These are phyloP conservation scores for Talaromyces borbonicus DNA, from an alignment of 495 filamentous ascomycete species.

Conservation along the genomic window DNA sequence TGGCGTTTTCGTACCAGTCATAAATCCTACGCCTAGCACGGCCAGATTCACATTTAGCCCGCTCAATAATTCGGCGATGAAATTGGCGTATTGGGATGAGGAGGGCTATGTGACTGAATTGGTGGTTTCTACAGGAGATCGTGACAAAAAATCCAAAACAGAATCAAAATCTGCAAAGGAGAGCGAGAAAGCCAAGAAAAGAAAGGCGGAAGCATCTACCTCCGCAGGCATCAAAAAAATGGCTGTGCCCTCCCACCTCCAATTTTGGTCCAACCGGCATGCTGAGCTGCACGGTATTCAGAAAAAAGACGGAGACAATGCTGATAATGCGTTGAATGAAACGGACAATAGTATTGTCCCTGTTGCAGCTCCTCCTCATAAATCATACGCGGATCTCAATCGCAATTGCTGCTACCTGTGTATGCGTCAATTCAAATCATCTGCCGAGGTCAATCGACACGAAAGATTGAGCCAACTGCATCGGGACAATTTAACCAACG, in stretches of 20 bases:
- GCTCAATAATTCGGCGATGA: slow-evolving; percentile 56
- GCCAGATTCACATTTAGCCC: slow-evolving; percentile 63
- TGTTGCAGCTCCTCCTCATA: slow-evolving; percentile 22
- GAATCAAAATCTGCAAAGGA: slow-evolving; percentile 36
- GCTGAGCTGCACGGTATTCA: slow-evolving; percentile 66
- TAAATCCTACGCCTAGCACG: slow-evolving; percentile 44
- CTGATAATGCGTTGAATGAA: slow-evolving; percentile 9
- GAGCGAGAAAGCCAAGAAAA: slow-evolving; percentile 59
- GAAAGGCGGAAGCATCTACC: slow-evolving; percentile 45
- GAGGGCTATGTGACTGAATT: slow-evolving; percentile 64
- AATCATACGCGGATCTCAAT: slow-evolving; percentile 62
- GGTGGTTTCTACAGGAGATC: slow-evolving; percentile 44
- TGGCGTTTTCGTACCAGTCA: slow-evolving; percentile 74
- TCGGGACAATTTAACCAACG: slow-evolving; percentile 55
- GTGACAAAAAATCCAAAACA: slow-evolving; percentile 20
- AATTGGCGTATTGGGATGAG: slow-evolving; percentile 78
- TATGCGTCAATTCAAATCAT: slow-evolving; percentile 59
- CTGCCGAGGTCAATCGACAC: slow-evolving; percentile 61
- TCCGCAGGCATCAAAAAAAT: slow-evolving; percentile 37
- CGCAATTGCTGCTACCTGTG: slow-evolving; percentile 72
- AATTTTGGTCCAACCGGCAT: slow-evolving; percentile 83
- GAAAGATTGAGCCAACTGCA: slow-evolving; percentile 70
- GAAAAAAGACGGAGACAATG: slow-evolving; percentile 25
- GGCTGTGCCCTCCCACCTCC: slow-evolving; percentile 55
- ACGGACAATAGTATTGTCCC: slow-evolving; percentile 6